Base-by-base conservation (phyloP, 73 alveolate species). In the Uronychia setigera region DNA sequence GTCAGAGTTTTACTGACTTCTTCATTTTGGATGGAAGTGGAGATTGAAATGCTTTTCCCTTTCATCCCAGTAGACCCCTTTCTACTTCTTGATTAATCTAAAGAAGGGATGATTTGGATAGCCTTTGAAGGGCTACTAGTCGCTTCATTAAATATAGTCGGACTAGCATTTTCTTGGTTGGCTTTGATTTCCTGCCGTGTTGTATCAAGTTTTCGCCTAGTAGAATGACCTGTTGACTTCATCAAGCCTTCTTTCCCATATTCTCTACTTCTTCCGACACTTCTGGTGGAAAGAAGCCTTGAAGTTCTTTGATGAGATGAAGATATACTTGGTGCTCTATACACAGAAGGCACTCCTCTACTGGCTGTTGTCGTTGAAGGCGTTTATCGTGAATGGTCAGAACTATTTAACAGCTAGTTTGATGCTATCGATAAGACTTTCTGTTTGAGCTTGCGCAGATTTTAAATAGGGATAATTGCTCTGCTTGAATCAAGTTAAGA, bases 311-410 rank as follows among this genome's bases (percentile, higher is more conserved):
- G 67, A 46, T 46, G 5, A 19, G n/a, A 19, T 19, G 67, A 11
- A 5, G 5, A 46, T 19, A 46, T 11, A 19, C 67, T 19, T 46
- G 5, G 67, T 5, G n/a, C 67, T 46, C 67, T 19, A 19, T 46
- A 19, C 67, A 46, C 67, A 19, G 67, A 46, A 11, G 67, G 19
- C n/a, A 46, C 19, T 19, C 67, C 67, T 46, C 67, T 46, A 19
- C 67, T 46, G 67, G 67, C 67, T 46, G 67, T 46, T 5, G 67
- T 46, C n/a, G 67, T 46, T 5, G 67, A 46, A 46, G 67, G 67
- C 5, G 67, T 46, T 5, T 46, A 19, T 5, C 5, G n/a, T 5
- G 67, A 19, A 46, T 46, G 67, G 19, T 46, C n/a, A 46, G 67
- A 46, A 46, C 19, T 5, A 46, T 5, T 46, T 19, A 5, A 46